Base-by-base conservation (phyloP, 305 asterid genomes). In the Fraxinus albicans region DNA sequence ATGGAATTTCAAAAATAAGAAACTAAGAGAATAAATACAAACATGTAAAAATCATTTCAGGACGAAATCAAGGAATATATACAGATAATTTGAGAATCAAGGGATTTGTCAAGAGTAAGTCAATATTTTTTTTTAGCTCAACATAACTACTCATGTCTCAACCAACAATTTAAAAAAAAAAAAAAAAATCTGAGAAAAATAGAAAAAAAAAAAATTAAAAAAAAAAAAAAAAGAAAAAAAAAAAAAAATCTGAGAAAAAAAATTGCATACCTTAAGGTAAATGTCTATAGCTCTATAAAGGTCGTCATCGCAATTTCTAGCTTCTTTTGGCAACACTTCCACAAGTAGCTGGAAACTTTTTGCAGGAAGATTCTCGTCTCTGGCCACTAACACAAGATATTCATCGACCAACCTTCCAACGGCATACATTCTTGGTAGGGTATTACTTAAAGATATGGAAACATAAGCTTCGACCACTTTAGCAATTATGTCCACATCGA, bases 211-310 rank as follows among this genome's bases (percentile, higher is more conserved):
- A 5, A 42, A 3, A 23, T 60, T 21, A 65, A 65, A 2, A 21
- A 7, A 25, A 25, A 25, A 67, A 65, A 65, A 2, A 21, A 7
- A 25, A 25, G 1, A 65, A 65, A 2, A 21, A 7, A 25, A 25
- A 25, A 12, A 44, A 10, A 58, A 6, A 29, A 1, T 27, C 74
- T 31, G 40, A 75, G 15, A 38, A 74, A 38, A 58, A 12, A 53
- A 29, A 19, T 53, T 79, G 3, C 81, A 60, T 76, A 87, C 86
- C 88, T 87, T 79, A 31, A 84, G 83, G 77, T 82, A 82, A 73
- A 70, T 82, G 67, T 84, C 87, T 35, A 84, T 82, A 1, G 86
- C 87, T 65, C 86, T 70, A 40, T 87, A 84, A 42, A 87, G 89
- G 67, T 84, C 82, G 86, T 87, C 88, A 7, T 84, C 2, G 53